Evolutionary conservation across 345 rosid species (phyloP), one percentile per base, ranked within the genome.

Genomic region (Pugionium dolabratum): DNA sequence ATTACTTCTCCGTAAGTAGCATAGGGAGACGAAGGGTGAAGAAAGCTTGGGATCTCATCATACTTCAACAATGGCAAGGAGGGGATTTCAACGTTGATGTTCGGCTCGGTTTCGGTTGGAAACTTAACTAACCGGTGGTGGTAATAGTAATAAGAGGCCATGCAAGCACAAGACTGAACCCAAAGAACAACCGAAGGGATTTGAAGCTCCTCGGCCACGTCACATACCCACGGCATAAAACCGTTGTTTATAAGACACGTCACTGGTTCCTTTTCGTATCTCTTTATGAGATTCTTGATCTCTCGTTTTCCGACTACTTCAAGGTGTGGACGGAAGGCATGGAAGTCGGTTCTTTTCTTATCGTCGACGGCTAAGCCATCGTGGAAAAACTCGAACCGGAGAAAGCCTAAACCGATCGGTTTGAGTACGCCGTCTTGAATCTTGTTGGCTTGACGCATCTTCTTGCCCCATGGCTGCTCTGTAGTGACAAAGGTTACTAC

Each of bases 121-220:
- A 91, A 91, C 1, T 76, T 76, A 18, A 64, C 79, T 35, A 79
- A 69, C 5, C 62, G 67, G 9, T 84, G 88, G 68, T 60, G 59
- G 74, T 49, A 82, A 73, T 88, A 81, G 46, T 86, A 88, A 72
- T 91, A 91, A 2, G 85, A 72, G 0, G 86, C 67, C 9, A 91
- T 84, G 59, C 84, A 85, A 3, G 90, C 94, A 9, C 90, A 85
- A 4, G 98, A 88, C 71, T 91, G 94, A 2, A 91, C 91, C 98
- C 96, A 91, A 6, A 91, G 84, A 79, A 88, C 69, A 2, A 91
- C 91, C 2, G 87, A 88, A 28, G 98, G 88, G 51, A 91, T 61
- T 33, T 80, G 85, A 1, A 88, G 79, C 44, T 67, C 67, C 41
- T 66, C 81, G 0, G 91, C 97, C 4, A 91, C 85, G 49, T 88